Evolutionary conservation across 2,329 filamentous ascomycete species (phyloP).

Genomic region (Sclerotinia spermophila): DNA sequence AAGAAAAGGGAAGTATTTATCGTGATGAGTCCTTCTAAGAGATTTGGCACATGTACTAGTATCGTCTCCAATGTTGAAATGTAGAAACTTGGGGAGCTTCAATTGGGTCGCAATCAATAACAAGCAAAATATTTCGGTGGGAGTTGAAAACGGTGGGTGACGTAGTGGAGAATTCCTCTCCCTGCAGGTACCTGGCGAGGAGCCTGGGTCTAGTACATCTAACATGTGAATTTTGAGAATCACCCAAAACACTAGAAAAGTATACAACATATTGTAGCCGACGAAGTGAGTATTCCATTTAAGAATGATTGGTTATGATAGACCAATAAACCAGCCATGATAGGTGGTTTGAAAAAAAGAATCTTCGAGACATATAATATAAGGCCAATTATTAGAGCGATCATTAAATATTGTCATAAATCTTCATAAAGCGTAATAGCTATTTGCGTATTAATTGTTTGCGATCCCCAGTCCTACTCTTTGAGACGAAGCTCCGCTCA

Average conservation of each 20-base stretch:
- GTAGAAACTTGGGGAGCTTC: neutral
- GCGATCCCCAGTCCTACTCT: slow-evolving; percentile 54
- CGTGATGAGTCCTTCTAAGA: neutral
- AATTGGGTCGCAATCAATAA: neutral
- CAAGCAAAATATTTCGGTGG: slow-evolving; percentile 6
- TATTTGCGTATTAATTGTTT: slow-evolving; percentile 14
- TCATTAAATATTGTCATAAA: slow-evolving; percentile 20
- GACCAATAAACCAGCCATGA: neutral
- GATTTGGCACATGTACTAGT: neutral
- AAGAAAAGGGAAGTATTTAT: neutral
- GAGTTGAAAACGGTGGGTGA: slow-evolving; percentile 16
- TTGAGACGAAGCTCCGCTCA: slow-evolving; percentile 35
- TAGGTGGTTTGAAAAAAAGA: neutral
- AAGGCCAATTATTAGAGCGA: slow-evolving; percentile 13
- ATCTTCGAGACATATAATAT: slow-evolving; percentile 1
- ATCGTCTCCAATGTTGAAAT: neutral
- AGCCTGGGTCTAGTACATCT: neutral
- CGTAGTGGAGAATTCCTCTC: no score
- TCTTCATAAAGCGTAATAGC: slow-evolving; percentile 17
- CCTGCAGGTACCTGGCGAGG: no score
- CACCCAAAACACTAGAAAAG: neutral
- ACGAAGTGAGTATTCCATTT: neutral
- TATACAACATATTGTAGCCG: neutral
- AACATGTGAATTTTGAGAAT: slow-evolving; percentile 7
- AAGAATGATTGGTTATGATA: neutral